A percentile compares a stretch with the other conserved stretches of the same genome.
phyloP scores from a whole-genome alignment of 1,284 basidiomycete genomes.

The Apiotrichum mycotoxinovorans region DNA sequence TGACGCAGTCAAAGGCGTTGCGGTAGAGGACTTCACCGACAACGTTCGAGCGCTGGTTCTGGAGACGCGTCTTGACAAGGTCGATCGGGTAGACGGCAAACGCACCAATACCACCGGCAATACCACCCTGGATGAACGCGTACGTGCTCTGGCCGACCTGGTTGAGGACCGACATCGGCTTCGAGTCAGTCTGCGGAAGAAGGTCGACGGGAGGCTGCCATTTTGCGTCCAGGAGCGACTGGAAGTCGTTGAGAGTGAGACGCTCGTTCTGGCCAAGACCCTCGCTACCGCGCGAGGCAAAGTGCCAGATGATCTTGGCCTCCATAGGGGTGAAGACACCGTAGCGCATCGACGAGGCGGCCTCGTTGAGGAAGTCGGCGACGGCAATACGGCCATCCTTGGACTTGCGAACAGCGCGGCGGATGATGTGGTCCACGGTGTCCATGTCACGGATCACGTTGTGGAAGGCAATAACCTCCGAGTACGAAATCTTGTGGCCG shows the following conservation, averaged over 20 bases:
- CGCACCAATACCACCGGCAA: slow-evolving; percentile 70
- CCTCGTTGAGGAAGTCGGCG: slow-evolving; percentile 53
- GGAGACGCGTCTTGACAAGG: slow-evolving; percentile 75
- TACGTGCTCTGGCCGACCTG: slow-evolving; percentile 65
- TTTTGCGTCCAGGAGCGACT: slow-evolving; percentile 69
- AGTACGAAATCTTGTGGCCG: slow-evolving; percentile 85
- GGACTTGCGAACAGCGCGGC: slow-evolving; percentile 69
- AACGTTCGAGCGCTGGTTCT: slow-evolving; percentile 93
- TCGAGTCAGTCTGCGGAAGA: slow-evolving; percentile 33
- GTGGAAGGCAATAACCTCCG: slow-evolving; percentile 91
- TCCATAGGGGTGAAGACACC: slow-evolving; percentile 94
- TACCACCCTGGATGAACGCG: slow-evolving; percentile 83
- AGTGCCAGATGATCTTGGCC: slow-evolving; percentile 91
- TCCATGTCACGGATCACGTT: slow-evolving; percentile 78
- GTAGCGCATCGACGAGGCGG: slow-evolving; percentile 65
- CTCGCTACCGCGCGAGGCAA: slow-evolving; percentile 71
- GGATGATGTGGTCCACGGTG: slow-evolving; percentile 70
- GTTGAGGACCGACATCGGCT: slow-evolving; percentile 15
- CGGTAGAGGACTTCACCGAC: slow-evolving; percentile 92
- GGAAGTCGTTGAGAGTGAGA: slow-evolving; percentile 79
- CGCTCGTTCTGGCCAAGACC: slow-evolving; percentile 57
- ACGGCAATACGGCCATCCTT: slow-evolving; percentile 79
- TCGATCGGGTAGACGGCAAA: slow-evolving; percentile 66
- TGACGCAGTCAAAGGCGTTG: slow-evolving; percentile 89
- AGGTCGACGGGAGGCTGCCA: slow-evolving; percentile 15